Base-by-base conservation (phyloP, 2,329 filamentous ascomycete genomes). In the Calonectria montana region DNA sequence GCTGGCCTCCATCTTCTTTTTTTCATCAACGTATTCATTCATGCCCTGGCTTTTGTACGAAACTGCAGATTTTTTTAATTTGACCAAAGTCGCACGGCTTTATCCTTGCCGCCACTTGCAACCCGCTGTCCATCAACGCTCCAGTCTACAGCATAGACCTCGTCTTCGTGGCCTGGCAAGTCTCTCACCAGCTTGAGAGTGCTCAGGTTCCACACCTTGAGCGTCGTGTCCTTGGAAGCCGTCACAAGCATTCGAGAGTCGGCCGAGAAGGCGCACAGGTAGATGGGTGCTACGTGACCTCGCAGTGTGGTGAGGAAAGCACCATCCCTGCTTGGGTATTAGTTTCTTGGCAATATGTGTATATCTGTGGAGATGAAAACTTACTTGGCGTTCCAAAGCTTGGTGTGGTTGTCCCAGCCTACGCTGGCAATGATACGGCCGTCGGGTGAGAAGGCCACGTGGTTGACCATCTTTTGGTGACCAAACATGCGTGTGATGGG, bases 391-490 rank as follows among this genome's bases (percentile, higher is more conserved):
- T 59, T 39, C 53, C 53, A 59, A 2, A 59, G 53, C 15, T 59
- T 59, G 21, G 53, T 59, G 35, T 59, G 53, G 13, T 59, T 59
- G 16, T 59, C 53, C 53, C 53, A 59, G 53, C 53, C 53, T 25
- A 59, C 53, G 5, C 53, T 59, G 7, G 53, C 53, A 21, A 59
- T 59, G 8, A 59, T 12, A 39, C 53, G 53, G 2, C 53, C 53
- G 15, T 59, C 53, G 2, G 53, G 53, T 8, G 53, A 59, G 35
- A 59, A 59, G 21, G 53, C 53, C 6, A 59, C 53, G 31, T 59
- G 53, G n/a, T 59, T 59, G 21, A 59, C 53, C 53, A 59, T 59
- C 53, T 59, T 59, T 9, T 59, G 53, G 53, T 59, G 53, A 18
- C 53, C 53, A 15, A 37, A 35, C 53, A 59, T 59, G 12, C 53